Conservation (phyloP, 495 filamentous ascomycete species). For the Tuber borchii region DNA sequence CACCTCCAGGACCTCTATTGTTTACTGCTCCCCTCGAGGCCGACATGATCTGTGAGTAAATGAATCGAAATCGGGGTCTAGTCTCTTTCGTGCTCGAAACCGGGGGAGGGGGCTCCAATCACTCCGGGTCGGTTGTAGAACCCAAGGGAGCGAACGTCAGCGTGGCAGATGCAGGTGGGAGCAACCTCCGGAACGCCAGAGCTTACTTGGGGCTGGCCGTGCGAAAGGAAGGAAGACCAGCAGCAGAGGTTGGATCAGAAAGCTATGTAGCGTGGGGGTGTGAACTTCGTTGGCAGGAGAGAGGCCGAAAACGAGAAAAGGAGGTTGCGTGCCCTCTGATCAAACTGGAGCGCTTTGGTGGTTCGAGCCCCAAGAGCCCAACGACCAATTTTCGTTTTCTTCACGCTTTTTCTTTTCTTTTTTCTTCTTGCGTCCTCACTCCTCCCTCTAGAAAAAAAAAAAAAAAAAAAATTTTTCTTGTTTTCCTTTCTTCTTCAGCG, state of each 20-base stretch:
- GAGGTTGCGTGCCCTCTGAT: not conserved
- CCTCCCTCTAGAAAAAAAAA: too few species aligned
- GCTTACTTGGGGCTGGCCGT: slow-evolving; percentile 25
- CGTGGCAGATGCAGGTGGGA: slow-evolving; percentile 38
- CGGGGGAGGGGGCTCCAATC: slow-evolving; percentile 22
- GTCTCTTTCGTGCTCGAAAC: slow-evolving; percentile 21
- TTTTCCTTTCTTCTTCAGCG: not conserved
- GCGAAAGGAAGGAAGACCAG: slow-evolving; percentile 27
- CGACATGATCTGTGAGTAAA: slow-evolving; percentile 25
- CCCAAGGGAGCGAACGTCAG: slow-evolving; percentile 34
- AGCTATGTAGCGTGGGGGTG: slow-evolving; percentile 29
- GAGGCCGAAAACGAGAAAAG: not conserved
- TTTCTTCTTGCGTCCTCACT: not conserved
- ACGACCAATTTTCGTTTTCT: not conserved
- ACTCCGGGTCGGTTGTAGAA: slow-evolving; percentile 33
- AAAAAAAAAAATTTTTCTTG: too few species aligned
- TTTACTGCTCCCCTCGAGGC: slow-evolving; percentile 33
- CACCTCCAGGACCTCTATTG: slow-evolving; percentile 35
- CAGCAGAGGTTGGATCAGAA: slow-evolving; percentile 28
- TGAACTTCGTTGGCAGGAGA: not conserved
- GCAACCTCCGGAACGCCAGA: slow-evolving; percentile 33
- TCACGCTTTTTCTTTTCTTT: not conserved
- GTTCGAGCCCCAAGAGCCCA: not conserved
- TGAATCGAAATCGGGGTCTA: slow-evolving; percentile 31
- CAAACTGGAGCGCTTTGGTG: not conserved